Evolutionary conservation across 129 eudicot genomes (phyloP).

Genomic region (Flaveria sonorensis): DNA sequence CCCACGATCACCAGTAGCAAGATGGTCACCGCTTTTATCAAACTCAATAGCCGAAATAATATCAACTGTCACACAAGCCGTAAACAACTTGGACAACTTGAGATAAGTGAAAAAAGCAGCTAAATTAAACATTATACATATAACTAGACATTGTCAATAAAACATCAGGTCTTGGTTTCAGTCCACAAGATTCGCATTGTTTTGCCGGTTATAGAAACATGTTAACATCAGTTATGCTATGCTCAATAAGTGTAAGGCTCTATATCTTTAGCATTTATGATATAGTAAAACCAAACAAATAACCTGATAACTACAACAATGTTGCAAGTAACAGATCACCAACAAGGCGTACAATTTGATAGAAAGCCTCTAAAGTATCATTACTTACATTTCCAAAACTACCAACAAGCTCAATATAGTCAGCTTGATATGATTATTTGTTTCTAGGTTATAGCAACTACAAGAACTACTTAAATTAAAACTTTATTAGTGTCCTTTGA

Average conservation of each 20-base stretch:
- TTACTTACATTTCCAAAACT: neutral
- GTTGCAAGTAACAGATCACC: conserved; percentile 2
- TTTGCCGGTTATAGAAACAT: conserved; percentile 18
- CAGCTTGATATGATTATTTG: neutral
- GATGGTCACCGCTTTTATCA: conserved; percentile 99
- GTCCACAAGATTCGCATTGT: conserved; percentile 18
- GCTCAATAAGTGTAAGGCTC: neutral
- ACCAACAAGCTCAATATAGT: neutral
- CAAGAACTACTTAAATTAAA: neutral
- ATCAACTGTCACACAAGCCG: conserved; percentile 64
- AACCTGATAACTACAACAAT: neutral
- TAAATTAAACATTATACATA: neutral
- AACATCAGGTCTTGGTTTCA: neutral
- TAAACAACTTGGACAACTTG: neutral
- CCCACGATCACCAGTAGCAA: conserved; percentile 99
- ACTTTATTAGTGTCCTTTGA: neutral
- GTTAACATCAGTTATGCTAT: neutral
- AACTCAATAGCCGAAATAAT: conserved; percentile 99
- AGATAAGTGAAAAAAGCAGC: conserved; percentile 9
- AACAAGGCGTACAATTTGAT: neutral
- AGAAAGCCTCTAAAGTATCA: neutral
- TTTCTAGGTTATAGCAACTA: conserved; percentile 16
- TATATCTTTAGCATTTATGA: conserved; percentile 8
- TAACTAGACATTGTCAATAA: neutral
- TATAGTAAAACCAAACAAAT: neutral